Conservation (phyloP, 768 basidiomycete species). For the Daedalea quercina region DNA sequence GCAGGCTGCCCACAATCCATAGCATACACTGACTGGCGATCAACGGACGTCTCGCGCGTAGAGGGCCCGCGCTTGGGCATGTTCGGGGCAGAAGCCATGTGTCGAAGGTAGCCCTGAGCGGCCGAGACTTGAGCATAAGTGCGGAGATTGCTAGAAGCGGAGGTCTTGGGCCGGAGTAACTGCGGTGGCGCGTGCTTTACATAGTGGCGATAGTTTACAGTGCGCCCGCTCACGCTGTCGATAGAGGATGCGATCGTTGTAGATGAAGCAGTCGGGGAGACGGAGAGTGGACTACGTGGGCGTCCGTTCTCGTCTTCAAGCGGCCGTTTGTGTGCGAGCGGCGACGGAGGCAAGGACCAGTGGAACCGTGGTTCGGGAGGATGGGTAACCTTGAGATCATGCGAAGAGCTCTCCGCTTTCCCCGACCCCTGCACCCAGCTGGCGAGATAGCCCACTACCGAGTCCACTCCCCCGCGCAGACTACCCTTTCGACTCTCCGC, state of each 20-base stretch:
- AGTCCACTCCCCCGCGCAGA: slow-evolving; percentile 32
- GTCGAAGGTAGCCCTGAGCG: slow-evolving; percentile 64
- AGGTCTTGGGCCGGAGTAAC: slow-evolving; percentile 11
- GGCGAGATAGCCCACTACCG: slow-evolving; percentile 61
- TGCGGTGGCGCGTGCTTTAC: slow-evolving; percentile 10
- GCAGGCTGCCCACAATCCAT: slow-evolving; percentile 32
- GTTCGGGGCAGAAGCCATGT: slow-evolving; percentile 60
- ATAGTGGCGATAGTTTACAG: slow-evolving; percentile 13
- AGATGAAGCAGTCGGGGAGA: slow-evolving; percentile 10
- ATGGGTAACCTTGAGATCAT: neutral
- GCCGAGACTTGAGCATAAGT: slow-evolving; percentile 28
- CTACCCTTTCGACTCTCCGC: slow-evolving; percentile 19
- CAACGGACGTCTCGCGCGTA: slow-evolving; percentile 7
- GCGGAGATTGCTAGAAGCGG: slow-evolving; percentile 12
- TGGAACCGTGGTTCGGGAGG: neutral
- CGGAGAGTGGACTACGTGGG: slow-evolving; percentile 6
- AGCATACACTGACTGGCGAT: slow-evolving; percentile 5
- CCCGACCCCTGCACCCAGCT: slow-evolving; percentile 45
- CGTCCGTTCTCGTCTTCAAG: neutral
- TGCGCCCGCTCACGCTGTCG: slow-evolving; percentile 7
- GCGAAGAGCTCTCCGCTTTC: neutral
- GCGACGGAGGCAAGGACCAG: slow-evolving; percentile 10
- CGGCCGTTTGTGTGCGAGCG: slow-evolving; percentile 9
- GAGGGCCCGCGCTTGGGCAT: slow-evolving; percentile 23
- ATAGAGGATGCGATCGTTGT: slow-evolving; percentile 12